Evolutionary conservation across 139 green algal species (phyloP).

Genomic region (Chlorella vulgaris): DNA sequence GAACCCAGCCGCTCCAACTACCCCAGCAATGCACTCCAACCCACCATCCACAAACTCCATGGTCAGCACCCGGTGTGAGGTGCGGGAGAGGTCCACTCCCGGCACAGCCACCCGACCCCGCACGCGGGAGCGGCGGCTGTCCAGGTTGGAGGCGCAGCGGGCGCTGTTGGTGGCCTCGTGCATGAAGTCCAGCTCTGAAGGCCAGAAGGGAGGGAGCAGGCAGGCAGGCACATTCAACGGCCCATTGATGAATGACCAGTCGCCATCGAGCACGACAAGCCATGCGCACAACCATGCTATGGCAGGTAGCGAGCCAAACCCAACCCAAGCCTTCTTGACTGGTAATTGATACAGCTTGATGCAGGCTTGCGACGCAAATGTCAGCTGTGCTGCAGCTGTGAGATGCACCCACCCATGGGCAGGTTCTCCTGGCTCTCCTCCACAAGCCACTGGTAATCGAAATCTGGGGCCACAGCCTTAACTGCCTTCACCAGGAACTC

Average conservation of each 20-base stretch:
- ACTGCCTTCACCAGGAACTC: slow-evolving; percentile 65
- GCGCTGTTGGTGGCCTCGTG: slow-evolving; percentile 69
- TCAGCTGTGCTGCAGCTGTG: too few species aligned
- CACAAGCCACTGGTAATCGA: slow-evolving; percentile 81
- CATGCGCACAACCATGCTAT: too few species aligned
- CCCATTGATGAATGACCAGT: too few species aligned
- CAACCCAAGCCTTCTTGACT: too few species aligned
- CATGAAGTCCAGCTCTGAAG: slow-evolving; percentile 83
- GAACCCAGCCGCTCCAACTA: not conserved
- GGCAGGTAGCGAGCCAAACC: too few species aligned
- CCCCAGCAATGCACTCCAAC: not conserved
- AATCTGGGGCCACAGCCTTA: slow-evolving; percentile 40
- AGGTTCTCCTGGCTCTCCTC: slow-evolving; percentile 85
- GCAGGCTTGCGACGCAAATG: too few species aligned
- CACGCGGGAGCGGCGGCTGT: not conserved
- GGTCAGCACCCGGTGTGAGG: slow-evolving; percentile 62
- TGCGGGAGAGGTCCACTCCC: slow-evolving; percentile 48
- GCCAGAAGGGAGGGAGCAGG: not conserved
- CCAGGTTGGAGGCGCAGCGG: slow-evolving; percentile 50
- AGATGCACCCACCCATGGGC: slow-evolving; percentile 30
- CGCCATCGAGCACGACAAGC: too few species aligned
- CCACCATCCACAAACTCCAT: slow-evolving; percentile 82
- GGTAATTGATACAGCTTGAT: too few species aligned
- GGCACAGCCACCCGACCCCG: slow-evolving; percentile 59
- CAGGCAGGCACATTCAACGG: not conserved